A percentile compares a stretch with the other conserved stretches of the same genome.
Conservation (phyloP, 2,329 filamentous ascomycete species). For the Trichoderma sp. region DNA sequence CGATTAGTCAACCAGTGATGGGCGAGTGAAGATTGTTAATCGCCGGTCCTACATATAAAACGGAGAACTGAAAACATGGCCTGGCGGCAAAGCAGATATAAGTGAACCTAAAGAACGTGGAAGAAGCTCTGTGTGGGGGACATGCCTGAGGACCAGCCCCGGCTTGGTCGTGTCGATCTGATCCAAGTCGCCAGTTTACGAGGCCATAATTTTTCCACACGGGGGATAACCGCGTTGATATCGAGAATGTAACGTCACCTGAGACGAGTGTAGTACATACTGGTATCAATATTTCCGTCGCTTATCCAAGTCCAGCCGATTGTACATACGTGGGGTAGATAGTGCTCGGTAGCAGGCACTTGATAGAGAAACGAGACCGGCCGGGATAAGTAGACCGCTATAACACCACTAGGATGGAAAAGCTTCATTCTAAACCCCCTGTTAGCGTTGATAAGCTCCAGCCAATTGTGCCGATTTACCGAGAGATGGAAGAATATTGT, state of each 20-base stretch:
- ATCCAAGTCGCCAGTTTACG: too few species aligned
- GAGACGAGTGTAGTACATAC: conserved; percentile 7
- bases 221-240: not conserved
- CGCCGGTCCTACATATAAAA: not conserved
- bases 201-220: not conserved
- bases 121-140: conserved; percentile 7
- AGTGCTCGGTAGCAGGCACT: not conserved
- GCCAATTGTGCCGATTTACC: conserved; percentile 11
- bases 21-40: not conserved
- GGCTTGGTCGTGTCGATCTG: not conserved
- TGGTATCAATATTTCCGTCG: not conserved
- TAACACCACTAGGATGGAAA: not conserved
- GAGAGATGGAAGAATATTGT: conserved; percentile 9
- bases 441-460: conserved; percentile 18
- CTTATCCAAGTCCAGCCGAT: not conserved
- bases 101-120: not conserved
- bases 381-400: not conserved
- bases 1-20: not conserved
- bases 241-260: conserved; percentile 20
- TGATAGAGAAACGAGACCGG: not conserved
- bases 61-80: not conserved
- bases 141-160: not conserved
- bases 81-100: not conserved
- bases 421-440: conserved; percentile 10
- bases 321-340: conserved; percentile 6